Evolutionary conservation across 352 stramenopile species (phyloP).

Genomic region (Phytophthora europaea): DNA sequence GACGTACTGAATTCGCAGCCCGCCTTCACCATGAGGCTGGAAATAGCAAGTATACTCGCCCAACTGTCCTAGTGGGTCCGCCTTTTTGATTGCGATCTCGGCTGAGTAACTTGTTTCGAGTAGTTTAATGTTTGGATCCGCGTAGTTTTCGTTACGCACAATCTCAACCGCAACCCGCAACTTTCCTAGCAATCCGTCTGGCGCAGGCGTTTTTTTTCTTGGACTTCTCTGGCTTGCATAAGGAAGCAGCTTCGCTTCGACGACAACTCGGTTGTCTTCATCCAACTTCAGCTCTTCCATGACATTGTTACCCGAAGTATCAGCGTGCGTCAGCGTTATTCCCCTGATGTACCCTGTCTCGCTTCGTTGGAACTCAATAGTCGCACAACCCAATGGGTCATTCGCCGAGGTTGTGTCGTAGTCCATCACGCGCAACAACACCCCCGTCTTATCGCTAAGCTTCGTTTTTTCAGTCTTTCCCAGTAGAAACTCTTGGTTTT

Average conservation of each 20-base stretch:
- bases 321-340: slow-evolving; percentile 55
- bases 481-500: slow-evolving; percentile 76
- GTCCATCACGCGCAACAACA: slow-evolving; percentile 73
- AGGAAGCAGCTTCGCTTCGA: slow-evolving; percentile 64
- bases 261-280: slow-evolving; percentile 43
- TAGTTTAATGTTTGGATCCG: slow-evolving; percentile 40
- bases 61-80: slow-evolving; percentile 38
- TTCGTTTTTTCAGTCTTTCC: slow-evolving; percentile 58
- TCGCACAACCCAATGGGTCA: slow-evolving; percentile 64
- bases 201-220: slow-evolving; percentile 51
- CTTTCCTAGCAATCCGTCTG: slow-evolving; percentile 63
- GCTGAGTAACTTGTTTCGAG: slow-evolving; percentile 61
- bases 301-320: slow-evolving; percentile 42
- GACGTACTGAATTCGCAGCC: slow-evolving; percentile 58
- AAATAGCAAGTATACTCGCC: slow-evolving; percentile 57
- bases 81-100: slow-evolving; percentile 52
- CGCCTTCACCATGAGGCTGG: slow-evolving; percentile 55
- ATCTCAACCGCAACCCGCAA: slow-evolving; percentile 66
- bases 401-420: slow-evolving; percentile 59
- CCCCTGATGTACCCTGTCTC: slow-evolving; percentile 57
- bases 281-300: slow-evolving; percentile 51
- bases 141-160: slow-evolving; percentile 68
- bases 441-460: slow-evolving; percentile 68
- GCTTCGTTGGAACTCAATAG: slow-evolving; percentile 67
- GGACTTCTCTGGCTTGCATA: slow-evolving; percentile 42